phyloP scores from a whole-genome alignment of 345 rosid species.

The Euphorbia tirucalli region DNA sequence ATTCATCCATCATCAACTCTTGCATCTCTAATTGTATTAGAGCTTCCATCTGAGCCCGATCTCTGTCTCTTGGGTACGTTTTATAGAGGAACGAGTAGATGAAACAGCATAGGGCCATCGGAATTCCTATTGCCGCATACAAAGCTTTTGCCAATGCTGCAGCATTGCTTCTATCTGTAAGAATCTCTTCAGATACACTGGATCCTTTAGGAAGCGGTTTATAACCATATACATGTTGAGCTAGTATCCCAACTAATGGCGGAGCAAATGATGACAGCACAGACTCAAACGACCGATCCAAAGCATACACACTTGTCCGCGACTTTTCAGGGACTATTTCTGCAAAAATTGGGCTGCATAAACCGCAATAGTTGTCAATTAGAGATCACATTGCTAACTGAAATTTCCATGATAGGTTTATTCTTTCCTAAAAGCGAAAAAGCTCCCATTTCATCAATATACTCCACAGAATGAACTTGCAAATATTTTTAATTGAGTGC shows the following conservation, averaged over 20 bases:
- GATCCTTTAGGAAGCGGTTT: slow-evolving; percentile 58
- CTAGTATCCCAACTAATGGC: slow-evolving; percentile 74
- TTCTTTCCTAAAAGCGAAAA: too few relatives aligned
- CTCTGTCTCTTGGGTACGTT: slow-evolving; percentile 78
- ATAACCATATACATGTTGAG: slow-evolving; percentile 78
- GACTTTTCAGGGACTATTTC: slow-evolving; percentile 88
- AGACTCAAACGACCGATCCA: slow-evolving; percentile 80
- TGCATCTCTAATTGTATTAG: slow-evolving; percentile 73
- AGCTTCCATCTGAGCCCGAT: slow-evolving; percentile 73
- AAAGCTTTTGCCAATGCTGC: slow-evolving; percentile 76
- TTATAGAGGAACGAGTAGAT: slow-evolving; percentile 73
- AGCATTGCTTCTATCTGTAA: slow-evolving; percentile 70
- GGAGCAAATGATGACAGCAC: slow-evolving; percentile 84
- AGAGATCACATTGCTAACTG: not conserved
- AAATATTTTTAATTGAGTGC: too few relatives aligned
- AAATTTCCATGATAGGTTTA: too few relatives aligned
- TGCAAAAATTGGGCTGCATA: slow-evolving; percentile 82
- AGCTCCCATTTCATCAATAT: too few relatives aligned
- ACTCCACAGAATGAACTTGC: too few relatives aligned
- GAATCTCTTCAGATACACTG: slow-evolving; percentile 39
- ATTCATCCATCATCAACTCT: slow-evolving; percentile 25
- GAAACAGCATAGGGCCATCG: slow-evolving; percentile 70
- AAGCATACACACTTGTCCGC: slow-evolving; percentile 73
- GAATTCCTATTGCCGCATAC: slow-evolving; percentile 69
- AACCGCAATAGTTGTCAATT: not conserved